A percentile compares a stretch with the other conserved stretches of the same genome.
These are phyloP conservation scores for Elaeis guineensis DNA, from an alignment of 176 grass and related monocot species.

Conservation along the genomic window DNA sequence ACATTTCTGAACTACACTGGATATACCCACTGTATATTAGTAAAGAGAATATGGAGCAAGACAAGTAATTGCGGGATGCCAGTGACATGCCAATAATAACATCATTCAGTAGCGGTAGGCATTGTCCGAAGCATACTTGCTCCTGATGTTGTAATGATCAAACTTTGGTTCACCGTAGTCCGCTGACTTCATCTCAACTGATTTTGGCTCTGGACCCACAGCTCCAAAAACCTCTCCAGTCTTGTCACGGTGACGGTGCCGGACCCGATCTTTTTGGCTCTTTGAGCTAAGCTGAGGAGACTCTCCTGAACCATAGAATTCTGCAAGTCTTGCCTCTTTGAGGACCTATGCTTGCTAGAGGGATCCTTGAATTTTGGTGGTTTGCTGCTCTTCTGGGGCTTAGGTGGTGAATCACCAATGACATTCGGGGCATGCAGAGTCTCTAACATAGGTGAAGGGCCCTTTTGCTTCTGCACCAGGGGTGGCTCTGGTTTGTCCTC, in stretches of 20 bases:
- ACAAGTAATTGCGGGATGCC: too few relatives aligned
- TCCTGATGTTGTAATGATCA: conserved; percentile 66
- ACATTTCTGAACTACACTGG: not conserved
- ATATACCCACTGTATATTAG: too few relatives aligned
- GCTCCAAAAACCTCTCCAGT: conserved; percentile 47
- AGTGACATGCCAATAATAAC: too few relatives aligned
- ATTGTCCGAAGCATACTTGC: conserved; percentile 56
- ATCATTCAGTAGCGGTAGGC: conserved; percentile 59
- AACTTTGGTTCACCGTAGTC: conserved; percentile 56
- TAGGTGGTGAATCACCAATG: conserved; percentile 30
- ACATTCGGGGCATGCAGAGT: conserved; percentile 37
- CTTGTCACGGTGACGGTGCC: conserved; percentile 76
- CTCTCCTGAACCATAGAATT: conserved; percentile 58
- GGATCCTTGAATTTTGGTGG: conserved; percentile 73
- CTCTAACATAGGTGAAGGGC: conserved; percentile 38
- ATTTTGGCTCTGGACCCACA: conserved; percentile 35
- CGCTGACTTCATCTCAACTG: conserved; percentile 26
- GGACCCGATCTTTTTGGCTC: conserved; percentile 63
- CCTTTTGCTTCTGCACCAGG: conserved; percentile 52
- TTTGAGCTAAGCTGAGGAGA: conserved; percentile 35
- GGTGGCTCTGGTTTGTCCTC: conserved; percentile 41
- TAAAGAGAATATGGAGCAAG: too few relatives aligned
- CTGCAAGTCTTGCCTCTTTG: conserved; percentile 71
- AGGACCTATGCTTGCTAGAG: conserved; percentile 77
- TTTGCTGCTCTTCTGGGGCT: conserved; percentile 56